phyloP scores from a whole-genome alignment of 169 alveolate species.

The Babesia bigemina region DNA sequence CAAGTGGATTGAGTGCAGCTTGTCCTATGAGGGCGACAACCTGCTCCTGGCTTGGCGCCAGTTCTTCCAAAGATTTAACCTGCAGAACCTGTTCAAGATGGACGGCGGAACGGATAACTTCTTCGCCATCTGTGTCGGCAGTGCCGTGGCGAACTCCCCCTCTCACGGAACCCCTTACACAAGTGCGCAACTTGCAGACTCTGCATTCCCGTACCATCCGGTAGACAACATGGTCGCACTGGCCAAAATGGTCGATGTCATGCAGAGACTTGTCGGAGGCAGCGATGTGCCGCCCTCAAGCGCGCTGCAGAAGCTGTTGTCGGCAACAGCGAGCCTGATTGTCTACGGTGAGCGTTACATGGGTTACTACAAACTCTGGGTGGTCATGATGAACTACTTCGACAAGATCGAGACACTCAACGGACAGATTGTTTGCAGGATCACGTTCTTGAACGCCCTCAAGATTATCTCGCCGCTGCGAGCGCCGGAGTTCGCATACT shows the following conservation, averaged over 20 bases:
- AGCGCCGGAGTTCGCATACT: conserved; percentile 94
- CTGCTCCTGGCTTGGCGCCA: conserved; percentile 70
- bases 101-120: conserved; percentile 86
- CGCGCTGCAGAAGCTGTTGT: conserved; percentile 82
- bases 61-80: conserved; percentile 84
- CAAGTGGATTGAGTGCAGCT: conserved; percentile 74
- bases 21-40: conserved; percentile 64
- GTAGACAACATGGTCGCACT: conserved; percentile 61
- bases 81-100: conserved; percentile 85
- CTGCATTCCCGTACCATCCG: neutral
- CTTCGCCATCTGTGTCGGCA: conserved; percentile 82
- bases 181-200: neutral
- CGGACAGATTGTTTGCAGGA: conserved; percentile 68
- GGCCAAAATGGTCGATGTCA: conserved; percentile 83
- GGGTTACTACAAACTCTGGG: conserved; percentile 72
- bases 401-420: conserved; percentile 71
- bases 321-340: conserved; percentile 76
- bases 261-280: conserved; percentile 85
- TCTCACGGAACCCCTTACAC: neutral
- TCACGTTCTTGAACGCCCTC: conserved; percentile 74
- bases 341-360: conserved; percentile 76
- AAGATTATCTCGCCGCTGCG: conserved; percentile 85
- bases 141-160: conserved; percentile 68
- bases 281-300: conserved; percentile 84
- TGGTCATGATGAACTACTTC: conserved; percentile 74